Percentiles rank a stretch among this genome's conserved stretches.
These are phyloP conservation scores for Eustoma russellianum DNA, from an alignment of 257 asterid species.

Conservation along the genomic window DNA sequence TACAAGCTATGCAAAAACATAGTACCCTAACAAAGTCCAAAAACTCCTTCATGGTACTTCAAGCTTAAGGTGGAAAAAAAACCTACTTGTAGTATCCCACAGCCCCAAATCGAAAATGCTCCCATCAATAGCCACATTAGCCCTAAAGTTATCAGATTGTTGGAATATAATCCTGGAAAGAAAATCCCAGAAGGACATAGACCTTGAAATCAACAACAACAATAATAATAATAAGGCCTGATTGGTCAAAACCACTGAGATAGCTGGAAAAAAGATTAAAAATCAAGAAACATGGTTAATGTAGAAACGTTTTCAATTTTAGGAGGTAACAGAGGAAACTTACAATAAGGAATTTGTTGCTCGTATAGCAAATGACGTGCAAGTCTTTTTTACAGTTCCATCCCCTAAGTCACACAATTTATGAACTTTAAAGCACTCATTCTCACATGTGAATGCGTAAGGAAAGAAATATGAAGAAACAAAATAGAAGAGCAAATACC, in stretches of 20 bases:
- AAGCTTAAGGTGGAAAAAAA: slow-evolving; percentile 5
- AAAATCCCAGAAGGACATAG: not conserved
- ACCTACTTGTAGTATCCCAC: slow-evolving; percentile 88
- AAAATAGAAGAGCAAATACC: too few relatives aligned
- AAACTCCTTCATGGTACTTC: not conserved
- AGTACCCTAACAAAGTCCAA: slow-evolving; percentile 3
- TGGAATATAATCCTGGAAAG: slow-evolving; percentile 72
- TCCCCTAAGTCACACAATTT: slow-evolving; percentile 93
- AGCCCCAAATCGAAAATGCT: slow-evolving; percentile 83
- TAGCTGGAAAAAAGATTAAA: not conserved
- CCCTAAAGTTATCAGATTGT: slow-evolving; percentile 90
- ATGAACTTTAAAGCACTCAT: slow-evolving; percentile 98
- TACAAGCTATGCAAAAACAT: slow-evolving; percentile 4
- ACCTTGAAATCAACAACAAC: not conserved
- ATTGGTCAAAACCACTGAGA: not conserved
- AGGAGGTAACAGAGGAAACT: slow-evolving; percentile 13
- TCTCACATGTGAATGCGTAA: too few relatives aligned
- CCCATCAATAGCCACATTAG: slow-evolving; percentile 91
- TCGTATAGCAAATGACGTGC: slow-evolving; percentile 98
- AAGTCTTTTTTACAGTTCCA: slow-evolving; percentile 96
- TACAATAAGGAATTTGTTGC: slow-evolving; percentile 90
- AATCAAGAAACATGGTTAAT: not conserved
- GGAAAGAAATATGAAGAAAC: too few relatives aligned
- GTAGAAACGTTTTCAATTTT: not conserved
- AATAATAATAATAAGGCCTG: not conserved